Percentiles rank a stretch among this genome's conserved stretches.
Conservation (phyloP, 148 eudicot genomes). For the Camellia lanceoleosa region DNA sequence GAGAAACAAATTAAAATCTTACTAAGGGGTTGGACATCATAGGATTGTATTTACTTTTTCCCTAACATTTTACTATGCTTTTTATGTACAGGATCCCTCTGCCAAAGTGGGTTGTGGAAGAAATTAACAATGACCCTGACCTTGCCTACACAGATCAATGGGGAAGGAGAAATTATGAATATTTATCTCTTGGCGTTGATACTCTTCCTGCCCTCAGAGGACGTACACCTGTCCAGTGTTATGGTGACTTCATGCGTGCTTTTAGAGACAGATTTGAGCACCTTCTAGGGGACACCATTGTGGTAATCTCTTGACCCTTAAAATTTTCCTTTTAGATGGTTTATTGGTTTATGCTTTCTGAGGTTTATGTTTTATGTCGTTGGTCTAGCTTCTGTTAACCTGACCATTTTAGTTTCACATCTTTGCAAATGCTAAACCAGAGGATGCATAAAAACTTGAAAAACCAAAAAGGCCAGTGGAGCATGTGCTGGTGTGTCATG, state of each 20-base stretch:
- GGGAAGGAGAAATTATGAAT: conserved; percentile 84
- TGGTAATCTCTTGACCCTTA: conserved; percentile 37
- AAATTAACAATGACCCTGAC: conserved; percentile 67
- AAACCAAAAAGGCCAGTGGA: background rate
- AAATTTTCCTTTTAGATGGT: background rate
- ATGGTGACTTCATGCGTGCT: conserved; percentile 78
- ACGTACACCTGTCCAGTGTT: conserved; percentile 78
- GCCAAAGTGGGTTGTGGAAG: conserved; percentile 80
- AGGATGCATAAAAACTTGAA: background rate
- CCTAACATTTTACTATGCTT: background rate
- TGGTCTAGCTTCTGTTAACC: background rate
- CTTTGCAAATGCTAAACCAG: background rate
- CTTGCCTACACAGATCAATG: conserved; percentile 89
- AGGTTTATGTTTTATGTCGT: no score
- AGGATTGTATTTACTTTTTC: background rate
- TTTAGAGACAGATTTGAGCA: conserved; percentile 62
- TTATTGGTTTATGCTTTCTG: background rate
- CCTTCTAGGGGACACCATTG: conserved; percentile 80
- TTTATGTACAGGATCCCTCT: conserved; percentile 59
- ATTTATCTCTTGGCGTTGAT: conserved; percentile 78
- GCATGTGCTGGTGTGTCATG: background rate
- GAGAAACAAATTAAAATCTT: background rate
- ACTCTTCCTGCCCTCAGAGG: conserved; percentile 71
- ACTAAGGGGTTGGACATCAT: background rate
- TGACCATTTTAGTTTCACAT: background rate